A percentile compares a stretch with the other conserved stretches of the same genome.
Conservation (phyloP, 192 early-diverging fungal species). For the Podila verticillata region DNA sequence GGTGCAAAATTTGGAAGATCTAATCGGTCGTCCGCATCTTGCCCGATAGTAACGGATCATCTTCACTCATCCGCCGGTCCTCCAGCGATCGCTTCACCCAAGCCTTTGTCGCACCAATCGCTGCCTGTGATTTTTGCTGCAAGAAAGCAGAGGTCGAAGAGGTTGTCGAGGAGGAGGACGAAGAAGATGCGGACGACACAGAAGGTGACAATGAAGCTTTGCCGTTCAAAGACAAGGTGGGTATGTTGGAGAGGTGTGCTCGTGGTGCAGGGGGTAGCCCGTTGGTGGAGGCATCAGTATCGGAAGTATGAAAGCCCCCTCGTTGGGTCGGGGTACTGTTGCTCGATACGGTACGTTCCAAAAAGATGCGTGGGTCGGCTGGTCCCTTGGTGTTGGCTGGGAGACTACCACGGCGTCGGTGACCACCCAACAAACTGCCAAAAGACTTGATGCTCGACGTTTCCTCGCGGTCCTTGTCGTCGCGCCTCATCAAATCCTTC, state of each 20-base stretch:
- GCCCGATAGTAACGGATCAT: slow-evolving; percentile 33
- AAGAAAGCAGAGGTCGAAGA: slow-evolving; percentile 14
- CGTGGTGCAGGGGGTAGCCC: not conserved
- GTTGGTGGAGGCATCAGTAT: not conserved
- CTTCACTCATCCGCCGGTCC: slow-evolving; percentile 38
- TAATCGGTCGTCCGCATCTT: slow-evolving; percentile 13
- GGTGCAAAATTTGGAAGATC: not conserved
- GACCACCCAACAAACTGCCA: slow-evolving; percentile 5
- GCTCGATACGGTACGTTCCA: slow-evolving; percentile 5
- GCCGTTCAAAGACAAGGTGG: not conserved
- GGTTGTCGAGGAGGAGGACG: not conserved
- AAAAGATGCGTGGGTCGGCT: not conserved
- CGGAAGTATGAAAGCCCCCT: not conserved
- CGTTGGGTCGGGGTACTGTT: not conserved
- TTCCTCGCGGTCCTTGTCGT: slow-evolving; percentile 13
- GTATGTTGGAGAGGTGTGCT: not conserved
- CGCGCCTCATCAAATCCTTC: slow-evolving; percentile 39
- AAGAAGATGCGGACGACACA: not conserved
- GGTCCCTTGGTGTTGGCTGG: not conserved
- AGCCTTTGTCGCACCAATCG: slow-evolving; percentile 38
- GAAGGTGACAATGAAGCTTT: not conserved
- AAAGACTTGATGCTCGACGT: not conserved
- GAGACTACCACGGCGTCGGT: slow-evolving; percentile 14
- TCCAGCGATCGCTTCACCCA: slow-evolving; percentile 47
- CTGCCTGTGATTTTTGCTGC: slow-evolving; percentile 31